phyloP scores from a whole-genome alignment of 1,284 basidiomycete genomes.

The Takashimella koratensis region DNA sequence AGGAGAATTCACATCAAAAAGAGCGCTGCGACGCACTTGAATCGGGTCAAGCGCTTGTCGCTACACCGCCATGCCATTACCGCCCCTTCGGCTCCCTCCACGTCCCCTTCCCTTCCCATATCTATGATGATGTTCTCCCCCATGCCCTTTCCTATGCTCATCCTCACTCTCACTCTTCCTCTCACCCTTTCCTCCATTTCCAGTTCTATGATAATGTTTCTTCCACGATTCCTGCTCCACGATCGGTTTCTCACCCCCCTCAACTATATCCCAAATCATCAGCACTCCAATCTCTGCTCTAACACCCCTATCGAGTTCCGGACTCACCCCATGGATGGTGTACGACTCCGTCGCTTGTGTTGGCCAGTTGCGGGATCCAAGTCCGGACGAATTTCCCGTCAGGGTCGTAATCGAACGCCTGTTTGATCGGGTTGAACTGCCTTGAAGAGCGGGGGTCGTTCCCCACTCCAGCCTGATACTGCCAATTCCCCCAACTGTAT shows the following conservation, averaged over 20 bases:
- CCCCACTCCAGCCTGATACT: slow-evolving; percentile 53
- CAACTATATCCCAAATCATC: not conserved
- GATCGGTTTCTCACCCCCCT: slow-evolving; percentile 25
- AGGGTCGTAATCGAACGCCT: slow-evolving; percentile 55
- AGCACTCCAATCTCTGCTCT: not conserved
- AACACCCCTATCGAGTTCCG: not conserved
- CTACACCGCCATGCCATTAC: too few species aligned
- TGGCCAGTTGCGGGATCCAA: slow-evolving; percentile 53
- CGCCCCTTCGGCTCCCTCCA: not conserved
- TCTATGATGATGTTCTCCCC: not conserved
- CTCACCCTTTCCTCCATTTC: not conserved
- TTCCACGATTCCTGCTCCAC: slow-evolving; percentile 33
- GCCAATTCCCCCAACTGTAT: slow-evolving; percentile 52
- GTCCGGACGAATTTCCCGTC: slow-evolving; percentile 53
- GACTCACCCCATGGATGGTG: slow-evolving; percentile 46
- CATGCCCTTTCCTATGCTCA: not conserved
- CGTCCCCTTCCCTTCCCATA: not conserved
- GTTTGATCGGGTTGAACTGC: slow-evolving; percentile 59
- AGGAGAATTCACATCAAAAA: too few species aligned
- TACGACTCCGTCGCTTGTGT: slow-evolving; percentile 32
- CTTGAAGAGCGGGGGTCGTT: slow-evolving; percentile 56
- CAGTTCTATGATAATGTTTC: slow-evolving; percentile 27
- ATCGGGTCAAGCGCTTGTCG: too few species aligned
- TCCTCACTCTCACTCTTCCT: not conserved
- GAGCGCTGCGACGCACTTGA: too few species aligned